A percentile compares a stretch with the other conserved stretches of the same genome.
Conservation (phyloP, 257 asterid genomes). For the Rehmannia glutinosa region DNA sequence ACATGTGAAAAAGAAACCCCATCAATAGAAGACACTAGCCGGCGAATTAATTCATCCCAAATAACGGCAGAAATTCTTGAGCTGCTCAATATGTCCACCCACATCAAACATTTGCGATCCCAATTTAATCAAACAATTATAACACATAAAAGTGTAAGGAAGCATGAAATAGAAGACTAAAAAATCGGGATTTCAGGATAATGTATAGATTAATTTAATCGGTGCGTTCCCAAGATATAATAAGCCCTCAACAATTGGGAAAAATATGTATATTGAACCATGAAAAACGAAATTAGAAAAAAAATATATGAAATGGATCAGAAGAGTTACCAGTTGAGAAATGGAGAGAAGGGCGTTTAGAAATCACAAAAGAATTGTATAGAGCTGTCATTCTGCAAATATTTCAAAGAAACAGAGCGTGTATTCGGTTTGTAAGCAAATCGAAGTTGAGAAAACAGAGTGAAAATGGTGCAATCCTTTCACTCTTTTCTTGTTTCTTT, state of each 20-base stretch:
- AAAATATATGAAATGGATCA: not conserved
- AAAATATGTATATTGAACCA: not conserved
- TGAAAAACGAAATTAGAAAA: not conserved
- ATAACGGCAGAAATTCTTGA: not conserved
- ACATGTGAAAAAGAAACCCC: not conserved
- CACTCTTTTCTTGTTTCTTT: not conserved
- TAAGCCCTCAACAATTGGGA: not conserved
- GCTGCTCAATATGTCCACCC: not conserved
- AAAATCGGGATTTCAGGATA: not conserved
- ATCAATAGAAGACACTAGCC: not conserved
- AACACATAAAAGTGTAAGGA: not conserved
- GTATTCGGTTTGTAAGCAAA: not conserved
- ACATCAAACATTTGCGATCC: not conserved
- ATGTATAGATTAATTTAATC: not conserved
- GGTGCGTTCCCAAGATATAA: not conserved
- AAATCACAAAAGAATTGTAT: constrained; percentile 35
- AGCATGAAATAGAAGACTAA: not conserved
- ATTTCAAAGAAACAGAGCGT: not conserved
- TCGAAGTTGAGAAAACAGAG: not conserved
- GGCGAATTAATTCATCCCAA: not conserved
- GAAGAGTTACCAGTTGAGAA: constrained; percentile 34
- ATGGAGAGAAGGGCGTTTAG: constrained; percentile 26
- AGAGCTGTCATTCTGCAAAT: constrained; percentile 40
- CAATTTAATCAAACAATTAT: not conserved
- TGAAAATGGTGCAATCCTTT: not conserved